A percentile compares a stretch with the other conserved stretches of the same genome.
Conservation (phyloP, 768 basidiomycete genomes). For the Peribolospora kevripleyi region DNA sequence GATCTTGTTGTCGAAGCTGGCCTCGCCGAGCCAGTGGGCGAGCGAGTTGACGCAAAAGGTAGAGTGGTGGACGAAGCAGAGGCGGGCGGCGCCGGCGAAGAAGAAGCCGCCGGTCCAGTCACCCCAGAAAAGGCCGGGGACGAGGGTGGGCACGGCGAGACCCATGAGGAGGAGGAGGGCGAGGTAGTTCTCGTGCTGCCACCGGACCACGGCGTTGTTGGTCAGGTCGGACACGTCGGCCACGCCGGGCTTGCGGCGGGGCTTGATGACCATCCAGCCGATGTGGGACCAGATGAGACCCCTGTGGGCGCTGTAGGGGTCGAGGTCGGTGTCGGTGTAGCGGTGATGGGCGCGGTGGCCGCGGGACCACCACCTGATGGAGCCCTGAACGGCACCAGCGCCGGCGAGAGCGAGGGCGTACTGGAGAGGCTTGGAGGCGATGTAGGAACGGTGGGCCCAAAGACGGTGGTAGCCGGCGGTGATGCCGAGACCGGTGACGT, state of each 20-base stretch:
- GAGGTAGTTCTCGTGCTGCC: constrained; percentile 56
- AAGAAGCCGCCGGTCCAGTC: constrained; percentile 54
- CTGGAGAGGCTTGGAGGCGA: constrained; percentile 63
- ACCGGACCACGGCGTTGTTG: constrained; percentile 42
- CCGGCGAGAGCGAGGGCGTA: constrained; percentile 63
- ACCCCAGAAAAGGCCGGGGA: constrained; percentile 46
- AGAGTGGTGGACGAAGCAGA: constrained; percentile 61
- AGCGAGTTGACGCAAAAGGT: constrained; percentile 76
- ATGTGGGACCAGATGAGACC: constrained; percentile 58
- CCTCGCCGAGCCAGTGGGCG: constrained; percentile 57
- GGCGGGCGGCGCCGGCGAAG: constrained; percentile 48
- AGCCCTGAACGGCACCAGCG: constrained; percentile 81
- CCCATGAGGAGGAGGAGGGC: constrained; percentile 39
- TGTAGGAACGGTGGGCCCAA: constrained; percentile 91
- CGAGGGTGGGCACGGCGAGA: constrained; percentile 38
- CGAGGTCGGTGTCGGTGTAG: constrained; percentile 60
- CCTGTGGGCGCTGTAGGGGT: constrained; percentile 58
- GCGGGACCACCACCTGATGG: constrained; percentile 96
- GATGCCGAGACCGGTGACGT: constrained; percentile 66
- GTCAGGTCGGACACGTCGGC: constrained; percentile 49
- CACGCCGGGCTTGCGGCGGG: constrained; percentile 41
- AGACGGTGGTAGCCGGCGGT: constrained; percentile 86
- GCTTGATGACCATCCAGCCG: constrained; percentile 65
- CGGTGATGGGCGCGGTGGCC: constrained; percentile 62
- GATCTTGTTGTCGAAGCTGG: constrained; percentile 58